Percentiles rank a stretch among this genome's conserved stretches.
Conservation (phyloP, 345 rosid genomes). For the Boechera retrofracta region DNA sequence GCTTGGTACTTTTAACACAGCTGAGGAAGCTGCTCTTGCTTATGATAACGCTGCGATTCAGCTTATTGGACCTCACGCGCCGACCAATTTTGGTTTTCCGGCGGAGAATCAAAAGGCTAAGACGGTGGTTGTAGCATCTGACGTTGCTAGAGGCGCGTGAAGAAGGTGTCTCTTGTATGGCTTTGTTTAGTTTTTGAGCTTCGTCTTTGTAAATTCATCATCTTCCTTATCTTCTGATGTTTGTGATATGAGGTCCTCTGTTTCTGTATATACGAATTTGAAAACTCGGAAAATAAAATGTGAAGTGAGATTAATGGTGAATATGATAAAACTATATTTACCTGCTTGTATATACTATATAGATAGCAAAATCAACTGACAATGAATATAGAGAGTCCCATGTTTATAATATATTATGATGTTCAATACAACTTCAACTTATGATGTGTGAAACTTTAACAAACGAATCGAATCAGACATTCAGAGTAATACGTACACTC, state of each 20-base stretch:
- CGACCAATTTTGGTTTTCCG: constrained; percentile 56
- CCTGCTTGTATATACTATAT: too few relatives aligned
- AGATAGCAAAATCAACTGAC: too few relatives aligned
- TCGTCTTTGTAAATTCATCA: constrained; percentile 4
- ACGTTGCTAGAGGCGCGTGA: constrained; percentile 39
- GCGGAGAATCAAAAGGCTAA: constrained; percentile 12
- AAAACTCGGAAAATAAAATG: too few relatives aligned
- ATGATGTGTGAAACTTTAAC: too few relatives aligned
- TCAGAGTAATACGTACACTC: too few relatives aligned
- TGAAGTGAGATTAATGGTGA: too few relatives aligned
- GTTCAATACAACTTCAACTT: too few relatives aligned
- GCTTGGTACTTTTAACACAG: constrained; percentile 61
- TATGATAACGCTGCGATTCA: constrained; percentile 61
- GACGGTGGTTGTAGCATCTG: constrained; percentile 20
- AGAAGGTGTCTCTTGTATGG: neutral
- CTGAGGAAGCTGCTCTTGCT: constrained; percentile 66
- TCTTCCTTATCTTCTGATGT: neutral
- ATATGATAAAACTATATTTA: too few relatives aligned
- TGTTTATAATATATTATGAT: too few relatives aligned
- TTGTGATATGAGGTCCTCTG: neutral
- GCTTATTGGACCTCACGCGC: constrained; percentile 57
- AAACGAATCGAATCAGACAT: too few relatives aligned
- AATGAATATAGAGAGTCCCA: too few relatives aligned
- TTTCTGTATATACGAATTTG: constrained; percentile 22
- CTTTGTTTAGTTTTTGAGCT: neutral